Evolutionary conservation across 129 eudicot species (phyloP).

Genomic region (Lonicera japonica): DNA sequence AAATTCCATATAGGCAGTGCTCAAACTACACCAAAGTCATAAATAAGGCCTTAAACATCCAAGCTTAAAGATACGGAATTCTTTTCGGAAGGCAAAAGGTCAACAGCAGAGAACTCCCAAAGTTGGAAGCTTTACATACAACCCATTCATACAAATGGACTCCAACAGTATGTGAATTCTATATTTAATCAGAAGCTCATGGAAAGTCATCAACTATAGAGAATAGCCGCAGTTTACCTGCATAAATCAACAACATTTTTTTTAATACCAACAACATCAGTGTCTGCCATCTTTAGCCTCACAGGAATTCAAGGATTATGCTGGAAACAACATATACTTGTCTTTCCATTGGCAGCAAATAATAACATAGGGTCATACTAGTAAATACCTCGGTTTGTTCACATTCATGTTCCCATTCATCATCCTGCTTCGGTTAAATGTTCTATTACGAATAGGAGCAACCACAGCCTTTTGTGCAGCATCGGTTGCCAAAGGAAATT

Average conservation of each 20-base stretch:
- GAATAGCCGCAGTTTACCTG: slow-evolving; percentile 62
- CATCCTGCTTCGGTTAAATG: slow-evolving; percentile 38
- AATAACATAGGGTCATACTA: neutral
- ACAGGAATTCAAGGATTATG: neutral
- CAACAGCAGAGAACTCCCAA: slow-evolving; percentile 1
- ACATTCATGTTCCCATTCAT: slow-evolving; percentile 48
- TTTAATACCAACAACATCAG: neutral
- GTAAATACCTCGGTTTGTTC: slow-evolving; percentile 49
- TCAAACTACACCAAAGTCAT: slow-evolving; percentile 11
- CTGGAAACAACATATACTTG: neutral
- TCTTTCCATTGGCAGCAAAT: neutral
- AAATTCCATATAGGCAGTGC: slow-evolving; percentile 9
- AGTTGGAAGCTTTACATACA: slow-evolving; percentile 9
- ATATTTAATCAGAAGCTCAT: slow-evolving; percentile 29
- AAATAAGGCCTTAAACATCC: slow-evolving; percentile 2
- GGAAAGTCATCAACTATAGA: slow-evolving; percentile 20
- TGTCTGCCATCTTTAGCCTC: neutral
- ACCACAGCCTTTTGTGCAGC: slow-evolving; percentile 80
- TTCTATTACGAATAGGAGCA: slow-evolving; percentile 57
- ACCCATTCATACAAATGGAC: slow-evolving; percentile 12
- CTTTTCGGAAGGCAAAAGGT: slow-evolving; percentile 5
- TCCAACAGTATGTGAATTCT: slow-evolving; percentile 14
- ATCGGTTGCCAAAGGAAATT: slow-evolving; percentile 70
- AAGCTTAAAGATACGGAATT: slow-evolving; percentile 13
- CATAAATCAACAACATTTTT: slow-evolving; percentile 16